Evolutionary conservation across 2,329 filamentous ascomycete species (phyloP).

Genomic region (Cladosporium sp.): DNA sequence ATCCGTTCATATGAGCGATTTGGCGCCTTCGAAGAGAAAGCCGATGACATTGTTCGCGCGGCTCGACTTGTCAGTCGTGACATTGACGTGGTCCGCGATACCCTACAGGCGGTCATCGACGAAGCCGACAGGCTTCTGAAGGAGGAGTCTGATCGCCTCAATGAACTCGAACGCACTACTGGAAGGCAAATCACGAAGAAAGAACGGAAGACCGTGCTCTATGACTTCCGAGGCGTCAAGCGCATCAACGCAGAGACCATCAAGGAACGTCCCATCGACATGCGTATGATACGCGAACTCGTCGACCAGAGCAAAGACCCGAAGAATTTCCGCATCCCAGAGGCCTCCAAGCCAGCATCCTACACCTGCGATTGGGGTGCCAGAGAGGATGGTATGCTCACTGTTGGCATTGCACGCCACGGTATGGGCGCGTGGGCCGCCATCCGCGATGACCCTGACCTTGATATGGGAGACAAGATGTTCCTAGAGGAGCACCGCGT

Average conservation of each 20-base stretch:
- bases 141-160: slow-evolving; percentile 63
- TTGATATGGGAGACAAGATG: slow-evolving; percentile 83
- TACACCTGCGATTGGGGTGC: slow-evolving; percentile 92
- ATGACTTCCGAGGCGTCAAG: slow-evolving; percentile 89
- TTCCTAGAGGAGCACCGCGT: slow-evolving; percentile 98
- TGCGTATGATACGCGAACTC: slow-evolving; percentile 75
- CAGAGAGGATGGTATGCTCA: slow-evolving; percentile 93
- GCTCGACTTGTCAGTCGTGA: slow-evolving; percentile 81
- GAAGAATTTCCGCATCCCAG: slow-evolving; percentile 76
- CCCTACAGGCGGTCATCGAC: slow-evolving; percentile 73
- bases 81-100: slow-evolving; percentile 67
- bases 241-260: slow-evolving; percentile 95
- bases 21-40: slow-evolving; percentile 82
- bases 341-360: slow-evolving; percentile 85
- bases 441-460: slow-evolving; percentile 85
- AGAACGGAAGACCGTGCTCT: slow-evolving; percentile 92
- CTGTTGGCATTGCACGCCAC: slow-evolving; percentile 86
- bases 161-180: slow-evolving; percentile 61
- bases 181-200: slow-evolving; percentile 90
- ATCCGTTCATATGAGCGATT: slow-evolving; percentile 87
- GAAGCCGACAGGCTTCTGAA: slow-evolving; percentile 65
- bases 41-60: slow-evolving; percentile 80
- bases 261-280: slow-evolving; percentile 82
- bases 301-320: slow-evolving; percentile 62
- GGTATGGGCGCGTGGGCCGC: slow-evolving; percentile 94